Percentiles rank a stretch among this genome's conserved stretches.
Evolutionary conservation across 75 land plant species (phyloP).

Genomic region (Adiantum capillusveneris): DNA sequence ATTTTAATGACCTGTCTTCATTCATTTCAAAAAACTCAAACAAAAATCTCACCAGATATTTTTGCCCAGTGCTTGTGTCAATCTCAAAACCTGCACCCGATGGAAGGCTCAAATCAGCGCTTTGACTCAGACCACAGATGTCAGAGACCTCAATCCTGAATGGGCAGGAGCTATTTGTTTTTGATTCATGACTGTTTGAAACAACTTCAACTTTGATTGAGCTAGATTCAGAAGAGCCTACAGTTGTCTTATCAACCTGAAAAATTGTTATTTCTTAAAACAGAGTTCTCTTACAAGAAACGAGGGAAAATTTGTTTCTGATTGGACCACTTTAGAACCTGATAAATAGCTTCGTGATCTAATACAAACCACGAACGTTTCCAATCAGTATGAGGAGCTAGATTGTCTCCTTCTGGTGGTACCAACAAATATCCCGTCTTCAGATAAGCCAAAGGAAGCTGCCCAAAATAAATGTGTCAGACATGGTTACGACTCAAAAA

Average conservation of each 20-base stretch:
- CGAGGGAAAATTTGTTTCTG: too few species aligned
- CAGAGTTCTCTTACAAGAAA: too few species aligned
- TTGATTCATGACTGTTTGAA: not conserved
- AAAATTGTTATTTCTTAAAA: not conserved
- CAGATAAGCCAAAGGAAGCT: slow-evolving; percentile 89
- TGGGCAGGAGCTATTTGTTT: slow-evolving; percentile 21
- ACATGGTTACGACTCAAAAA: not conserved
- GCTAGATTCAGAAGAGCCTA: slow-evolving; percentile 27
- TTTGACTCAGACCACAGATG: slow-evolving; percentile 66
- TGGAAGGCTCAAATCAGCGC: slow-evolving; percentile 91
- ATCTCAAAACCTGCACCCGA: slow-evolving; percentile 89
- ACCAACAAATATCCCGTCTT: slow-evolving; percentile 83
- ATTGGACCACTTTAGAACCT: slow-evolving; percentile 54
- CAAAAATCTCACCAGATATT: slow-evolving; percentile 50
- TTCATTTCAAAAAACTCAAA: too few species aligned
- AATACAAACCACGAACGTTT: slow-evolving; percentile 71
- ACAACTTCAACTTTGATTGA: slow-evolving; percentile 29
- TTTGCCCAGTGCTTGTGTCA: slow-evolving; percentile 68
- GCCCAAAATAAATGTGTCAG: slow-evolving; percentile 13
- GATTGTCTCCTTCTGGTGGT: slow-evolving; percentile 64
- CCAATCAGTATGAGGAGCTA: slow-evolving; percentile 95
- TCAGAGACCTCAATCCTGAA: slow-evolving; percentile 67
- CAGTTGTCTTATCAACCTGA: slow-evolving; percentile 51
- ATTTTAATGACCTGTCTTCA: too few species aligned
- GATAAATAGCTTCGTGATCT: slow-evolving; percentile 88